Evolutionary conservation across 2,329 filamentous ascomycete species (phyloP), one percentile per base, ranked within the genome.

Genomic region (Pseudopithomyces chartarum): DNA sequence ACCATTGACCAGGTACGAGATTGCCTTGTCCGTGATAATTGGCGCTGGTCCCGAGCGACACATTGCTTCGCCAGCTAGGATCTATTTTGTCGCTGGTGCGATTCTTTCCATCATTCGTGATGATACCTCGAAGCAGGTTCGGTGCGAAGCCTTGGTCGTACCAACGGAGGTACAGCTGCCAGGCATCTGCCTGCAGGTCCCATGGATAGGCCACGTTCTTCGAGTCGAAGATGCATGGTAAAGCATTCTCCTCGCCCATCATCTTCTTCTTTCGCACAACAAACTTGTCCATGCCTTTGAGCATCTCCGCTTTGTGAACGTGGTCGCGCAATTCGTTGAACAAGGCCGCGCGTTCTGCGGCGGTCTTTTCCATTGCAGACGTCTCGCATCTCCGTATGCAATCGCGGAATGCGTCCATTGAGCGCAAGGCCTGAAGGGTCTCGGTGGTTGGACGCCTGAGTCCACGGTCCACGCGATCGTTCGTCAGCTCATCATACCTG

Each of bases 1-100:
- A 87, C 84, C 85, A 87, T 29, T 81, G 78, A 0, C 81, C 80
- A 10, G 79, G 76, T 0, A 81, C 65, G 1, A 82, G 70, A 3
- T 74, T 46, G 2, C 74, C 75, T 11, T 78, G 64, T 2, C 81
- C 81, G 38, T 74, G 67, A 51, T 71, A 73, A 5, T 74, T 75
- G 2, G 73, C 64, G 1, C 6, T 49, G 32, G n/a, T 49, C 54
- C 29, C 62, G 44, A 44, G 62, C 7, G 20, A 46, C 4, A 8
- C 6, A 15, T 36, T 36, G 17, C 36, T 48, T 6, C 10, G 47
- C 43, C 64, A 76, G 6, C 57, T 66, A 60, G 12, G 40, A 20
- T 71, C 68, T 15, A 75, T 64, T 0, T 59, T 54, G 40, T 76
- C 73, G 15, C 60, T 59, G 32, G 56, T 69, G 17, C 66, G 64